Evolutionary conservation across 2,329 filamentous ascomycete species (phyloP).

Genomic region (Aschersonia sp.): DNA sequence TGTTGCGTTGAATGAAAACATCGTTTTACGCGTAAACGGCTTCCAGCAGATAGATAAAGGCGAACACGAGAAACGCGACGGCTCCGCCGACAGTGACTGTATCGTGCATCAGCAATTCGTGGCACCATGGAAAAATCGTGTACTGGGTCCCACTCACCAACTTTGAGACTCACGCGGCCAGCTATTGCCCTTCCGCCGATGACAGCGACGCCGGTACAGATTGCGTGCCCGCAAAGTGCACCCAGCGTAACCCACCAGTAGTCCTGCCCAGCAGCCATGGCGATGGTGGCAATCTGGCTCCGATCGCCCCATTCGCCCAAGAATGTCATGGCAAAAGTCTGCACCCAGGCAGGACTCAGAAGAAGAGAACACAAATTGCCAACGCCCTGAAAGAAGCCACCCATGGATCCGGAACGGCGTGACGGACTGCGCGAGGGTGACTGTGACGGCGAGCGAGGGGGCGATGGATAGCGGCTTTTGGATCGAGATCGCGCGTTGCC

Average conservation of each 20-base stretch:
- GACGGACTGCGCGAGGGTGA: slow-evolving; percentile 50
- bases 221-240: slow-evolving; percentile 69
- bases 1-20: neutral
- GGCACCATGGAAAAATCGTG: neutral
- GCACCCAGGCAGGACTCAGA: slow-evolving; percentile 91
- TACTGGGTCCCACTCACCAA: slow-evolving; percentile 51
- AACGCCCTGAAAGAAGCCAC: slow-evolving; percentile 44
- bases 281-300: slow-evolving; percentile 95
- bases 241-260: slow-evolving; percentile 98
- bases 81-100: slow-evolving; percentile 86
- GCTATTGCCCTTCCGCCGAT: slow-evolving; percentile 86
- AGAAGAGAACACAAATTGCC: slow-evolving; percentile 79
- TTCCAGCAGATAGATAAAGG: slow-evolving; percentile 80
- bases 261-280: slow-evolving; percentile 95
- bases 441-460: slow-evolving; percentile 66
- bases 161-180: slow-evolving; percentile 83
- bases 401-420: slow-evolving; percentile 23
- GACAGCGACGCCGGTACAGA: slow-evolving; percentile 85
- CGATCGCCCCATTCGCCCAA: slow-evolving; percentile 96
- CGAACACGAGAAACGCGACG: slow-evolving; percentile 78
- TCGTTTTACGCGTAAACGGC: slow-evolving; percentile 41
- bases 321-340: slow-evolving; percentile 99
- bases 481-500: slow-evolving; percentile 61
- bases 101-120: neutral
- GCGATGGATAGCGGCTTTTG: slow-evolving; percentile 63